phyloP scores from a whole-genome alignment of 2,329 filamentous ascomycete species.

The Penicillium sp. region DNA sequence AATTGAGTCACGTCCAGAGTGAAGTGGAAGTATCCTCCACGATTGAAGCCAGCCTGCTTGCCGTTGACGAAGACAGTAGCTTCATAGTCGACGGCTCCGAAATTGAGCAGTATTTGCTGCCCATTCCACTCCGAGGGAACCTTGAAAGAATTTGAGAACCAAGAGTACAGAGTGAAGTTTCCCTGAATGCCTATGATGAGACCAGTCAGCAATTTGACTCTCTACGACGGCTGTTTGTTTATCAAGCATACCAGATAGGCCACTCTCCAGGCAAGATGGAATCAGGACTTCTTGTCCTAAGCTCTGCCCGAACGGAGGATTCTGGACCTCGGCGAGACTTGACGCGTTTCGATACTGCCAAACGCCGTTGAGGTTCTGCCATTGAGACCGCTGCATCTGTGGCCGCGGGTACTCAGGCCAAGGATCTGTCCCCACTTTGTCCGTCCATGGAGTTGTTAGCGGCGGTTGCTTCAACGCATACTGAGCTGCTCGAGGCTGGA shows the following conservation, averaged over 20 bases:
- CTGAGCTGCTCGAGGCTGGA: slow-evolving; percentile 22
- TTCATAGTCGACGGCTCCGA: slow-evolving; percentile 56
- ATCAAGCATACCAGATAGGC: slow-evolving; percentile 46
- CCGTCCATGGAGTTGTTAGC: slow-evolving; percentile 50
- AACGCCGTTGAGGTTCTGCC: slow-evolving; percentile 54
- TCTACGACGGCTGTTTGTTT: neutral
- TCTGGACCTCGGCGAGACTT: slow-evolving; percentile 40
- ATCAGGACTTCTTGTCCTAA: slow-evolving; percentile 52
- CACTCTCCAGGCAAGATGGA: slow-evolving; percentile 58
- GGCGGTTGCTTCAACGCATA: slow-evolving; percentile 47
- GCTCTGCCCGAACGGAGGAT: slow-evolving; percentile 49
- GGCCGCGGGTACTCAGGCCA: slow-evolving; percentile 56
- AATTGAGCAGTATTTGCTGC: slow-evolving; percentile 50
- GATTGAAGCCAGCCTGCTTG: slow-evolving; percentile 53
- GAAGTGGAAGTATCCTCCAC: slow-evolving; percentile 65
- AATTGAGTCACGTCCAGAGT: slow-evolving; percentile 59
- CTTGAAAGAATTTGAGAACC: slow-evolving; percentile 53
- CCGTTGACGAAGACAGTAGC: slow-evolving; percentile 62
- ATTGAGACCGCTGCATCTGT: slow-evolving; percentile 49
- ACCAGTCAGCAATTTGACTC: neutral
- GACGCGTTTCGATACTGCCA: slow-evolving; percentile 50
- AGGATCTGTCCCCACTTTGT: slow-evolving; percentile 50
- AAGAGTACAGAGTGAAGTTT: slow-evolving; percentile 43
- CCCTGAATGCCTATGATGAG: slow-evolving; percentile 40
- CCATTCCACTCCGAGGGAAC: slow-evolving; percentile 49